phyloP scores from a whole-genome alignment of 2,329 filamentous ascomycete genomes.

The Metarhizium humberi region DNA sequence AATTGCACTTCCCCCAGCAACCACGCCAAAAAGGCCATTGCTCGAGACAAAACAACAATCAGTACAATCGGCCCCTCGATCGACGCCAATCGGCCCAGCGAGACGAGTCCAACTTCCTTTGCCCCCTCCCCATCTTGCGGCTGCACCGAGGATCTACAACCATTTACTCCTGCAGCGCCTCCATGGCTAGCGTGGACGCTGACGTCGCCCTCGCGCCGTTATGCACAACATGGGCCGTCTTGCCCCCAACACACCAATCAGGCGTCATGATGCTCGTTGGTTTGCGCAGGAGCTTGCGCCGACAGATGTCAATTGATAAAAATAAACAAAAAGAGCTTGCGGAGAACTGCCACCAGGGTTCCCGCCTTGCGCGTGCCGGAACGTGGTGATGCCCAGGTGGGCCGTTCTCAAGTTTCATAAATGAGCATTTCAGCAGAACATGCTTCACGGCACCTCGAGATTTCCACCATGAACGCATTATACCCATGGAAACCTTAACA shows the following conservation, averaged over 20 bases:
- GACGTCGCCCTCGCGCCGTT: background rate
- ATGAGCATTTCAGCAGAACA: background rate
- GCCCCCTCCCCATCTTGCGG: too few species aligned
- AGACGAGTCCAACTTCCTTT: too few species aligned
- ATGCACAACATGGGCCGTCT: background rate
- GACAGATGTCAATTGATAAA: background rate
- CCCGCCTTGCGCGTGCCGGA: too few species aligned
- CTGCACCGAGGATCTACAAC: too few species aligned
- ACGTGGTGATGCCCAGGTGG: background rate
- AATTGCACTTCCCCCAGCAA: background rate
- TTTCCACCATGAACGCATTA: too few species aligned
- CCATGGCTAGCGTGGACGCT: background rate
- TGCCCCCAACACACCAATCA: background rate
- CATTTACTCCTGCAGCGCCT: background rate
- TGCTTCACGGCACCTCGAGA: too few species aligned
- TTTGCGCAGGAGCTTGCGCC: background rate
- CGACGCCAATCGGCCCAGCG: too few species aligned
- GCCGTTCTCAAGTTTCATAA: background rate
- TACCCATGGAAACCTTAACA: too few species aligned
- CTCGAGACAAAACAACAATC: background rate
- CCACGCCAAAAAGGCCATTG: background rate
- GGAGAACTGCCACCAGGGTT: background rate
- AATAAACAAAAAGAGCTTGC: slow-evolving; percentile 1
- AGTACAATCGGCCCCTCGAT: background rate
- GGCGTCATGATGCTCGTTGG: background rate